A percentile compares a stretch with the other conserved stretches of the same genome.
These are phyloP conservation scores for Fusarium nematophilum DNA, from an alignment of 2,329 filamentous ascomycete species.

Conservation along the genomic window DNA sequence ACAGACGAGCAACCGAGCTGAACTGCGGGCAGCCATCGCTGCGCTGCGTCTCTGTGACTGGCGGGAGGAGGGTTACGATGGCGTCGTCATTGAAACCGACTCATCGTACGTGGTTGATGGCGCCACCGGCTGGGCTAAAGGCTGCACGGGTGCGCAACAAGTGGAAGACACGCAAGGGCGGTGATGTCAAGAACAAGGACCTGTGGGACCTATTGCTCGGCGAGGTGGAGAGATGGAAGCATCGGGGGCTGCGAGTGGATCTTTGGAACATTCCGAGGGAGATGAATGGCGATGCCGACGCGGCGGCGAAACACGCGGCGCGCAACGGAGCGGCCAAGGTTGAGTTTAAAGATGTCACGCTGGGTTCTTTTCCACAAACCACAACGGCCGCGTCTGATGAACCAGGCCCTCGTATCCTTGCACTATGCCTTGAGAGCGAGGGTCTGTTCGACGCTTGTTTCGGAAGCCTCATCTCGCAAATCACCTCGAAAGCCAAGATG, in stretches of 20 bases:
- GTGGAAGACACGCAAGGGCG: constrained; percentile 54
- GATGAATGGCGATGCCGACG: constrained; percentile 56
- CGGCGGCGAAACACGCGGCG: constrained; percentile 50
- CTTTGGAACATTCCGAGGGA: constrained; percentile 61
- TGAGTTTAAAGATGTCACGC: constrained; percentile 6
- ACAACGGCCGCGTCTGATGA: no score
- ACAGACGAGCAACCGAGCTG: constrained; percentile 58
- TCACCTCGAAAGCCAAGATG: constrained; percentile 13
- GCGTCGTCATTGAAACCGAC: constrained; percentile 54
- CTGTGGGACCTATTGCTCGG: constrained; percentile 62
- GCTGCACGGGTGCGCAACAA: constrained; percentile 48
- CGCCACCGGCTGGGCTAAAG: constrained; percentile 8
- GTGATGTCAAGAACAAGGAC: constrained; percentile 61
- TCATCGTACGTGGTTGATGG: constrained; percentile 25
- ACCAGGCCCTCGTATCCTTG: background rate
- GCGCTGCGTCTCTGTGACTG: constrained; percentile 33
- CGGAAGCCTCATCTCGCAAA: background rate
- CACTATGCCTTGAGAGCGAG: constrained; percentile 8
- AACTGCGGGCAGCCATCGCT: constrained; percentile 20
- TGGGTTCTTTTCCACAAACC: no score
- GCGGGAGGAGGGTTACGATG: constrained; percentile 41
- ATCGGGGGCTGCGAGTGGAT: constrained; percentile 49
- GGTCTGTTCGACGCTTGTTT: background rate
- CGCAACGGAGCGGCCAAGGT: background rate
- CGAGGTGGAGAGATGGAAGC: constrained; percentile 48